Evolutionary conservation across 108 stramenopile species (phyloP), one percentile per base, ranked within the genome.

Genomic region (Pseudonitzschia multistriata): DNA sequence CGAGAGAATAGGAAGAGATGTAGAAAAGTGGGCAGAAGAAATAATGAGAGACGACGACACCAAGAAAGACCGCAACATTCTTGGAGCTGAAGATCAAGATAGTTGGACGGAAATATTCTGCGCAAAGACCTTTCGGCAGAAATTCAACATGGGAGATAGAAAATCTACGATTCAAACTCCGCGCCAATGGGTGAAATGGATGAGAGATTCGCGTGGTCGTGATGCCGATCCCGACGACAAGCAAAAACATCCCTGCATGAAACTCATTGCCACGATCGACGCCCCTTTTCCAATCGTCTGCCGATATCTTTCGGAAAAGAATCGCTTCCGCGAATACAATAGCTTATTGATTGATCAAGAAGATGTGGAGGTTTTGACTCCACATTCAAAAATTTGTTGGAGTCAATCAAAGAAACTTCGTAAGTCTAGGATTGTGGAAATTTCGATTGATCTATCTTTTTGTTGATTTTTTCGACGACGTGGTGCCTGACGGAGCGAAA

Each of bases 241-340:
- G 25, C 37, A 48, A 65, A 65, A 45, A 45, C 88, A 81, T 77
- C 90, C 90, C 1, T 91, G 90, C 49, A 74, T 91, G 29, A 85
- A 85, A 66, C 71, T 81, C 14, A 79, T 79, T 68, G 70, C 82
- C n/a, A 84, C 81, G 14, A 85, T 91, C 57, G 81, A 91, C 66
- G 90, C 90, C 29, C 82, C 86, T 0, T 67, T 84, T 50, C 87
- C 88, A 62, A 55, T 66, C 34, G 90, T 91, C 11, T 91, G 87
- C 64, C 73, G 66, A 15, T 88, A 87, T 52, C 75, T 91, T 27
- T 60, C 87, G 3, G 56, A 85, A 31, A 75, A 81, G 45, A 48
- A 81, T 34, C 78, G 65, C 19, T 76, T 87, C 35, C 56, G 74
- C 14, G 76, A 87, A 19, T 91, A 91, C 77, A 91, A 91, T 67